phyloP scores from a whole-genome alignment of 108 stramenopile genomes.

The Nannochloropsis salina region DNA sequence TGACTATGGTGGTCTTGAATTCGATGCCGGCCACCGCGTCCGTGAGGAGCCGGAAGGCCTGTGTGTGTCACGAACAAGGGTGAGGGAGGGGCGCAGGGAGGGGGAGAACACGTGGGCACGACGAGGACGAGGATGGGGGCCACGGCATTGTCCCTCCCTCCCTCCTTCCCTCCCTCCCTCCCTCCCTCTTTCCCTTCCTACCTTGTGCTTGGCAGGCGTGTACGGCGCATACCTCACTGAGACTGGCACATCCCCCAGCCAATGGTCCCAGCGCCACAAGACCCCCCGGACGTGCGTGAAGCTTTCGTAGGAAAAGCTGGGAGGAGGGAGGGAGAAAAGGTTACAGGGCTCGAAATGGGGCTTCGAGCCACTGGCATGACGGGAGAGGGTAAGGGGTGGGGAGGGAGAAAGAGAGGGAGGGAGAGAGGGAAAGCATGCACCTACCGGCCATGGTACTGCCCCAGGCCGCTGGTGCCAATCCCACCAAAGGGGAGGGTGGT shows the following conservation, averaged over 20 bases:
- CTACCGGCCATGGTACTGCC: not conserved
- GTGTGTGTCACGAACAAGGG: not conserved
- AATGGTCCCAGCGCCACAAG: not conserved
- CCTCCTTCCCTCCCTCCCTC: not conserved
- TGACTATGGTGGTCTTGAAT: not conserved
- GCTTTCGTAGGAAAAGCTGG: not conserved
- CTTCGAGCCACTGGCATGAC: not conserved
- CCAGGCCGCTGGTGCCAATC: too few relatives aligned
- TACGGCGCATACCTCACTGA: not conserved
- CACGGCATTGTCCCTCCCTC: not conserved
- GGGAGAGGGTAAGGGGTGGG: not conserved
- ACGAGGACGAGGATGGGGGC: not conserved
- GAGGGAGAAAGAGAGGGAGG: not conserved
- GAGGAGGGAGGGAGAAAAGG: constrained; percentile 19
- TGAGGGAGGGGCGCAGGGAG: not conserved
- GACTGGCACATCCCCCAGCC: not conserved
- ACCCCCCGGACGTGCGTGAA: not conserved
- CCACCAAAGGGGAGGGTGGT: not conserved
- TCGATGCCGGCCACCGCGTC: not conserved
- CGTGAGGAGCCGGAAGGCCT: not conserved
- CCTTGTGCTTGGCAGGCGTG: not conserved
- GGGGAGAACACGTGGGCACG: not conserved
- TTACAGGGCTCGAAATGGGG: not conserved
- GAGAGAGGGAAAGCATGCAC: not conserved
- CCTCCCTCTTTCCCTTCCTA: not conserved